These are phyloP conservation scores for Arthrobotrys iridis DNA, from an alignment of 2,329 filamentous ascomycete species.

Conservation along the genomic window DNA sequence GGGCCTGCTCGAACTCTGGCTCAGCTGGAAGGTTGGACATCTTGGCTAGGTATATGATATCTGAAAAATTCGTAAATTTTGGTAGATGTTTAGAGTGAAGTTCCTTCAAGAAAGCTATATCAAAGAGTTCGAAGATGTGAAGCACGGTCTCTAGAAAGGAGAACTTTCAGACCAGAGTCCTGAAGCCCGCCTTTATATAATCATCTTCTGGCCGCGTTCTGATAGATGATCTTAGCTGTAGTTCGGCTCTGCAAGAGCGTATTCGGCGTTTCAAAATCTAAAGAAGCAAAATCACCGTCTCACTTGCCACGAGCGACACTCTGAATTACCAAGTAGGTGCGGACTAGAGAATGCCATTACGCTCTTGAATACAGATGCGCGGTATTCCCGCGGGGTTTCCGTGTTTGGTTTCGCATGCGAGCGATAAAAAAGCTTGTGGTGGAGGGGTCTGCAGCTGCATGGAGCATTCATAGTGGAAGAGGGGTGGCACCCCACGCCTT, in stretches of 20 bases:
- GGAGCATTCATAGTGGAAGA: background rate
- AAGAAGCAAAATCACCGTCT: conserved; percentile 44
- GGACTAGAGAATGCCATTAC: conserved; percentile 19
- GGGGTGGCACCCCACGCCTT: conserved; percentile 30
- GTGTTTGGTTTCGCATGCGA: conserved; percentile 41
- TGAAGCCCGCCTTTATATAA: conserved; percentile 47
- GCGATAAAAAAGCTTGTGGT: conserved; percentile 48
- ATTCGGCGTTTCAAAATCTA: conserved; percentile 47
- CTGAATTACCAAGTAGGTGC: conserved; percentile 17
- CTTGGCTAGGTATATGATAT: conserved; percentile 57
- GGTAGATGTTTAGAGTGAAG: background rate
- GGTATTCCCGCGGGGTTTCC: conserved; percentile 52
- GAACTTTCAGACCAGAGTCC: background rate
- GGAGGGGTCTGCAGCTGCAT: conserved; percentile 41
- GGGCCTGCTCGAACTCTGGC: conserved; percentile 99
- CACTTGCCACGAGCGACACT: conserved; percentile 22
- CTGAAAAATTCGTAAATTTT: background rate
- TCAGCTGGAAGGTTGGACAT: conserved; percentile 88
- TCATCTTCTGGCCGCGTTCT: conserved; percentile 1
- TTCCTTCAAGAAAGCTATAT: conserved; percentile 16
- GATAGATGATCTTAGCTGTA: background rate
- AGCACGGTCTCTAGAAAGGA: conserved; percentile 40
- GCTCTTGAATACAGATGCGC: conserved; percentile 7
- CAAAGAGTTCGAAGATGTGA: conserved; percentile 34
- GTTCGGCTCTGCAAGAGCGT: conserved; percentile 6